Evolutionary conservation across 176 grass and related monocot species (phyloP), one percentile per base, ranked within the genome.

Genomic region (Avena insularis): DNA sequence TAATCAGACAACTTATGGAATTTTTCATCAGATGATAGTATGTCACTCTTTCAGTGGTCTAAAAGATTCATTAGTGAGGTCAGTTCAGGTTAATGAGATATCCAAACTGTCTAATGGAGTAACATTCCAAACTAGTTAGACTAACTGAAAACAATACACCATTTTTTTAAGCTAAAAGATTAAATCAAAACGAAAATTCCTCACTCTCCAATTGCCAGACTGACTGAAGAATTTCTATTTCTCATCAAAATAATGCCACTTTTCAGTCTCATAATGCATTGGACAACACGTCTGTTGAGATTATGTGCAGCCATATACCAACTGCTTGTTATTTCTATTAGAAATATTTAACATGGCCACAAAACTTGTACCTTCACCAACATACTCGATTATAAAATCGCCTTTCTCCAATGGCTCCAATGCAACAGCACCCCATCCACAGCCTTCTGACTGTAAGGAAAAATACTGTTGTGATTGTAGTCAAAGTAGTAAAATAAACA

Each of bases 331-430:
- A 40, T 40, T 40, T 40, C 38, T 40, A 40, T 40, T 40, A 40
- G 38, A 40, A 40, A 53, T 77, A 20, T 81, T 80, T 47, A 91
- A 84, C 25, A 82, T 51, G 31, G 51, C 20, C 55, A 67, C 35
- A 60, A 38, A 63, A 31, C 20, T 35, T 89, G 21, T 88, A 99
- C 97, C 97, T 99, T 99, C 97, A 58, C 97, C 97, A 94, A 99
- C 93, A 83, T 99, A 96, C 85, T 99, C 97, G 9, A 99, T 94
- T 84, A 99, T 78, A 91, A 99, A 99, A 91, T 99, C 94, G 53
- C 89, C 94, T 83, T 94, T 99, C 53, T 99, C 88, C 83, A 99
- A 76, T 1, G 80, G 84, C 76, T 99, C 97, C 84, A 96, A 83
- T 51, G 90, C 84, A 80, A 99, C 67, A 85, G 93, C 97, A 83